A percentile compares a stretch with the other conserved stretches of the same genome.
Conservation (phyloP, 1,284 basidiomycete species). For the Termitomyces sp. region DNA sequence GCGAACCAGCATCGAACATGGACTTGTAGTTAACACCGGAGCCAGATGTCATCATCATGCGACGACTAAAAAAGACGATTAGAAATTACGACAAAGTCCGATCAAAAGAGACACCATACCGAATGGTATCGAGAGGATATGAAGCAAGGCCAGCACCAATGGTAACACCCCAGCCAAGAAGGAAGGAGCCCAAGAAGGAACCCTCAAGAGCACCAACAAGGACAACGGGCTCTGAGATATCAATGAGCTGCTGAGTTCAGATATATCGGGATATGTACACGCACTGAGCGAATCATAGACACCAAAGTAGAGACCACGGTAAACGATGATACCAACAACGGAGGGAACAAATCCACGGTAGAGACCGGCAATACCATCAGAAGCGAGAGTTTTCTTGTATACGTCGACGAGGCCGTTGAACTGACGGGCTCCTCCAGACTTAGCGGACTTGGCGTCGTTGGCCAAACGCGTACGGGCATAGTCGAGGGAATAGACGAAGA, state of each 20-base stretch:
- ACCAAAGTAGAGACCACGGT: constrained; percentile 96
- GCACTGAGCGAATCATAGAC: constrained; percentile 88
- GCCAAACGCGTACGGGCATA: constrained; percentile 97
- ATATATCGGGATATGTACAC: constrained; percentile 31
- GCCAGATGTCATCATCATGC: constrained; percentile 95
- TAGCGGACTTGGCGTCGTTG: constrained; percentile 92
- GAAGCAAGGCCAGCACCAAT: constrained; percentile 94
- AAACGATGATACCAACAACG: constrained; percentile 92
- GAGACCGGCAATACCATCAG: constrained; percentile 85
- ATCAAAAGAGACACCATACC: constrained; percentile 41
- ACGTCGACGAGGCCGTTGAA: constrained; percentile 96
- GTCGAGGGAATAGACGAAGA: constrained; percentile 97
- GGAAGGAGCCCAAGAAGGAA: constrained; percentile 88
- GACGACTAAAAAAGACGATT: constrained; percentile 59
- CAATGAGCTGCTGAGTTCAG: too few species aligned
- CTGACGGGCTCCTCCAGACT: constrained; percentile 87
- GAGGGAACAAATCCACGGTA: constrained; percentile 96
- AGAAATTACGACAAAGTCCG: not conserved
- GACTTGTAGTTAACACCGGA: constrained; percentile 85
- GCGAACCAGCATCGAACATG: constrained; percentile 82
- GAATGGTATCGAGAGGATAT: constrained; percentile 92
- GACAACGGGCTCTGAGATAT: constrained; percentile 81
- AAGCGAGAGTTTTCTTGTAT: constrained; percentile 88
- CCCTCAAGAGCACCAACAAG: constrained; percentile 86
- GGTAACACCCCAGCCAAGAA: constrained; percentile 91